A percentile compares a stretch with the other conserved stretches of the same genome.
phyloP scores from a whole-genome alignment of 2,329 filamentous ascomycete species.

The Paramyrothecium sp. region DNA sequence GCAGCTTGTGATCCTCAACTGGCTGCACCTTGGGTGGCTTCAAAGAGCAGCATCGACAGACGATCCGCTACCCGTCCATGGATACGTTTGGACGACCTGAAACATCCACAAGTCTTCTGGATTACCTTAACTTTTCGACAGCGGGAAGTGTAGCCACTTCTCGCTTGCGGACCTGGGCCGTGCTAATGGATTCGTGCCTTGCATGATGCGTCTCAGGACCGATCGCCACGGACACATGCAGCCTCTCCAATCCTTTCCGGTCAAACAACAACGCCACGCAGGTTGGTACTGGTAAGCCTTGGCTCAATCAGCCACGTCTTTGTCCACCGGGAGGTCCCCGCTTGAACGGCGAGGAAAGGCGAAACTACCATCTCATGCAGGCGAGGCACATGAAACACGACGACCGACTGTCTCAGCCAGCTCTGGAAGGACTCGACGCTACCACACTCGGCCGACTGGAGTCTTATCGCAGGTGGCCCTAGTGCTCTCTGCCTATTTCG shows the following conservation, averaged over 20 bases:
- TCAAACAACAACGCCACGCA: background rate
- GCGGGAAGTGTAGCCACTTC: background rate
- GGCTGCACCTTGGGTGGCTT: too few species aligned
- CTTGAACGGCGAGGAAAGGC: background rate
- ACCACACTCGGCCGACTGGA: conserved; percentile 1
- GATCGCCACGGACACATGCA: background rate
- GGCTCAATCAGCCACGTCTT: background rate
- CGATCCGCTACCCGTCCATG: background rate
- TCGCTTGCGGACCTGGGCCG: background rate
- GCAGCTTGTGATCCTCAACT: too few species aligned
- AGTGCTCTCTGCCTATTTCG: background rate
- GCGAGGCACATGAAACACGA: conserved; percentile 21
- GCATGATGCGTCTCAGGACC: background rate
- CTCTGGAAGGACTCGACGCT: conserved; percentile 23
- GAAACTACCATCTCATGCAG: conserved; percentile 13
- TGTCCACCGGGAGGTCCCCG: background rate
- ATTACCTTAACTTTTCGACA: background rate
- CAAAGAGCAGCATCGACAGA: too few species aligned
- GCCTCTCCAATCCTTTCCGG: background rate
- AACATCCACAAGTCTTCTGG: background rate
- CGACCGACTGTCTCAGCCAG: conserved; percentile 10
- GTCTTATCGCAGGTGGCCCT: too few species aligned
- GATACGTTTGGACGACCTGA: background rate
- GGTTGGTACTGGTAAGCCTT: background rate
- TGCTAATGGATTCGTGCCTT: background rate